Evolutionary conservation across 2,329 filamentous ascomycete genomes (phyloP), one percentile per base, ranked within the genome.

Genomic region (Dryadomyces quercivorus): DNA sequence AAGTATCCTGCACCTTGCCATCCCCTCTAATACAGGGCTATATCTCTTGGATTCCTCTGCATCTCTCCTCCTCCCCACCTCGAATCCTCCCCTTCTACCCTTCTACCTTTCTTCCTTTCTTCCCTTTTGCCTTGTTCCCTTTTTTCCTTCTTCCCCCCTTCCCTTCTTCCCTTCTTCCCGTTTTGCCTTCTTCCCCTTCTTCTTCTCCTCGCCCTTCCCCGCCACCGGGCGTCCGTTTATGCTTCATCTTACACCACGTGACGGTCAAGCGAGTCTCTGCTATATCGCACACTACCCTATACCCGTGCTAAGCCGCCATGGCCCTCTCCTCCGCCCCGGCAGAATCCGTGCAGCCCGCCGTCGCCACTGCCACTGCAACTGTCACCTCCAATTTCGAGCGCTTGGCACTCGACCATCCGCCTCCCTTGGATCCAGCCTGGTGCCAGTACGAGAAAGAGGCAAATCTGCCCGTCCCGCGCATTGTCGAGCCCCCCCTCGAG

Each of bases 401-500:
- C 16, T 64, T 67, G 48, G 58, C 63, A 47, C 63, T 71, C 38
- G 38, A 59, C 13, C 58, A 57, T 6, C 66, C 69, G 7, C 72
- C 73, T 8, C 65, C 66, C 3, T 59, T 73, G 8, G 64, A 74
- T 57, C 64, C 66, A 18, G 66, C 62, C 46, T 76, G 73, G 72
- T 55, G 72, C 9, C 61, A 63, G 22, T 65, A 69, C 59, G 71
- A 75, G 58, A 56, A 65, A 31, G 59, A 64, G 13, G 57, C 60
- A 15, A 61, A 63, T 48, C 59, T 68, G 22, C 61, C 61, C 5
- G 55, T 56, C 5, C 50, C 46, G 9, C 63, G 64, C 38, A 61
- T 61, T 6, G 52, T 49, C 18, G 56, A 63, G 36, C 58, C 66
- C 18, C 59, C 62, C 5, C 49, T 67, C 21, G 64, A 65, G 31